Evolutionary conservation across 495 filamentous ascomycete species (phyloP), one percentile per base, ranked within the genome.

Genomic region (Rostrohypoxylon terebratum): DNA sequence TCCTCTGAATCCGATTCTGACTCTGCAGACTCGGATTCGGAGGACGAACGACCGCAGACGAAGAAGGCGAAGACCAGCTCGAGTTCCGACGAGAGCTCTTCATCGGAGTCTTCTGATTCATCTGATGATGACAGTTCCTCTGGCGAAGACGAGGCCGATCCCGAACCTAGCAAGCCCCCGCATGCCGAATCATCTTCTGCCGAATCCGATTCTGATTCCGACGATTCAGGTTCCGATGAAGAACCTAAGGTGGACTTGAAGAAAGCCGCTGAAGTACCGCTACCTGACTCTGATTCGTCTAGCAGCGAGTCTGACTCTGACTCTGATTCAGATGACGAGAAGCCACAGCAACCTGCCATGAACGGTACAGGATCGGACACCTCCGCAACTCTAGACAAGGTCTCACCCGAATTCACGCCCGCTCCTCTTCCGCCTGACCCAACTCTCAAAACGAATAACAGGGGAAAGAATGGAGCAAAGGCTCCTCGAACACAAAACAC

Each of bases 401-500:
- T 65, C 31, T 82, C 81, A 3, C 80, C 82, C 50, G 77, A 83
- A 68, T 70, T 78, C n/a, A 76, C 72, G 48, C 78, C 82, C 38
- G 40, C 61, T 0, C 85, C 85, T 14, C 78, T 87, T 13, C 86
- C 85, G 10, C 85, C 86, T 53, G 86, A 87, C 76, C 87, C 79
- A 16, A 53, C 33, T 57, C 51, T 74, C 59, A 85, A 82, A 63
- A 13, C 75, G 58, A 84, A 85, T 77, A 84, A 83, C 78, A 82
- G 85, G 61, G 80, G 82, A 45, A 79, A 82, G 66, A 70, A 70
- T 69, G 71, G 70, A 13, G 25, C 44, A 44, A 63, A 71, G 50
- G 55, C 75, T 16, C 80, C 81, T 63, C 90, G 90, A 78, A 85
- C 89, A 73, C 81, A 84, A 36, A 89, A 86, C 48, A 79, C 83